phyloP scores from a whole-genome alignment of 2,329 filamentous ascomycete species.

The Penicillium sp. region DNA sequence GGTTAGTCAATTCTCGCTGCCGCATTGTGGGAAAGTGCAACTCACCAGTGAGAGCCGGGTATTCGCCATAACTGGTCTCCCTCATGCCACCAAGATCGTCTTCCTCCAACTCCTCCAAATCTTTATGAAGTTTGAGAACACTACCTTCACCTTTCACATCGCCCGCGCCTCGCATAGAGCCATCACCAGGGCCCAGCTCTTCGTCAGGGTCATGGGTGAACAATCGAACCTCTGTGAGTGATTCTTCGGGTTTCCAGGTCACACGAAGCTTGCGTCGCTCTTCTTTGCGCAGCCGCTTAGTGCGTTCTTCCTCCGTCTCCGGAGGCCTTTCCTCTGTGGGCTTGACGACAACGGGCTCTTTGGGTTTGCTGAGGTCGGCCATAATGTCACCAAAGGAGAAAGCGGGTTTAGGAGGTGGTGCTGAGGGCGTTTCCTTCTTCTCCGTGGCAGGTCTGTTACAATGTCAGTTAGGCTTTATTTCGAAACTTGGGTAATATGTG shows the following conservation, averaged over 20 bases:
- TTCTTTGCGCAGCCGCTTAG: constrained; percentile 61
- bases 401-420: constrained; percentile 38
- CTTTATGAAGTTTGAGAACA: constrained; percentile 52
- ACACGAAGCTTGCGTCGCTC: constrained; percentile 61
- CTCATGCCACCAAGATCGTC: constrained; percentile 55
- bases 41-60: constrained; percentile 36
- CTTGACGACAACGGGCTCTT: constrained; percentile 53
- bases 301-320: constrained; percentile 60
- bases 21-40: constrained; percentile 3
- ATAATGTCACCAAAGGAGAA: constrained; percentile 52
- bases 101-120: constrained; percentile 58
- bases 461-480: constrained; percentile 14
- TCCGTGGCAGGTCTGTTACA: constrained; percentile 30
- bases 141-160: constrained; percentile 60
- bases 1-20: constrained; percentile 3
- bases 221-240: constrained; percentile 56
- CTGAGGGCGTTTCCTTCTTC: constrained; percentile 36
- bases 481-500: background rate
- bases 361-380: constrained; percentile 56
- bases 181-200: constrained; percentile 59
- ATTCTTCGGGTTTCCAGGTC: constrained; percentile 58
- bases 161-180: constrained; percentile 57
- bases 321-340: constrained; percentile 53
- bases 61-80: constrained; percentile 42
- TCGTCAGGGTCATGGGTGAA: constrained; percentile 65